These are phyloP conservation scores for Combretum micranthum DNA, from an alignment of 345 rosid species.

Conservation along the genomic window DNA sequence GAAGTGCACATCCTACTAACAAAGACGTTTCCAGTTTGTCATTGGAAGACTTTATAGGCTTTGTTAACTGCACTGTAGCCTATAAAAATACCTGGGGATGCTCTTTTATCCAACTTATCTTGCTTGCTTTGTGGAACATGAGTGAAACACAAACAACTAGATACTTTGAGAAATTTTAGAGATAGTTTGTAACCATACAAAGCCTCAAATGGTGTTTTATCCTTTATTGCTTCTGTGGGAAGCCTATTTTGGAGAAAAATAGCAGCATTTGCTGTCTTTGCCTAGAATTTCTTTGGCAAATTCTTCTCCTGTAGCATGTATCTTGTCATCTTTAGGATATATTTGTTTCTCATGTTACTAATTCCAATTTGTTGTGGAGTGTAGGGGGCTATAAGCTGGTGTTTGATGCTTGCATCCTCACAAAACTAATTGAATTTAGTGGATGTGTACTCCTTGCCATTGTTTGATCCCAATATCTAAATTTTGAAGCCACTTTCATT, in stretches of 20 bases:
- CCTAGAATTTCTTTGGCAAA: conserved; percentile 5
- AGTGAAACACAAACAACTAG: background rate
- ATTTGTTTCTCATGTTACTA: conserved; percentile 3
- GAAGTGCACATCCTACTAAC: background rate
- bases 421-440: background rate
- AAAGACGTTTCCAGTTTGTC: background rate
- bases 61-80: conserved; percentile 9
- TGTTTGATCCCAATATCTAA: background rate
- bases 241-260: too few species aligned
- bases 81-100: conserved; percentile 7
- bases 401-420: background rate
- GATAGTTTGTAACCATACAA: background rate
- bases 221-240: background rate
- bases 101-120: conserved; percentile 9
- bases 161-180: background rate
- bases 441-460: conserved; percentile 1
- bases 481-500: too few species aligned
- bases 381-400: conserved; percentile 1
- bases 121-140: too few species aligned
- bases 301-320: background rate
- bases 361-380: conserved; percentile 9
- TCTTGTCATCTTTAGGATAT: background rate
- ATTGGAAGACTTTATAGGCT: conserved; percentile 9
- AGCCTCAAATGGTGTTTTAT: background rate
- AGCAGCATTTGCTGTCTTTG: conserved; percentile 1